Evolutionary conservation across 176 grass and related monocot genomes (phyloP).

Genomic region (Eragrostis nindensis): DNA sequence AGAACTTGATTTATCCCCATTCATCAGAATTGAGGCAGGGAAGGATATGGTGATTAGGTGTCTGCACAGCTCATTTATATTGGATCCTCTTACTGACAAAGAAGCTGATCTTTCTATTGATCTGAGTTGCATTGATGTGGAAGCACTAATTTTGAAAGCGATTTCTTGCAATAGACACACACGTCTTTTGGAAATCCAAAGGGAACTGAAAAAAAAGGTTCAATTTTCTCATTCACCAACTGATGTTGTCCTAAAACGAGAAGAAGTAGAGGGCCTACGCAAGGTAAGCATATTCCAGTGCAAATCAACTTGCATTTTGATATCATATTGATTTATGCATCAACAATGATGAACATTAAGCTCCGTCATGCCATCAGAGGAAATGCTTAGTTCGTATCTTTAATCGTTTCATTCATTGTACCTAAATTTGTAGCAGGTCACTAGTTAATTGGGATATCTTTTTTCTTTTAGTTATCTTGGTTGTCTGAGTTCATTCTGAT

Average conservation of each 20-base stretch:
- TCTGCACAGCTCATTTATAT: conserved; percentile 83
- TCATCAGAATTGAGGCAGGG: conserved; percentile 77
- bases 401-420: conserved; percentile 35
- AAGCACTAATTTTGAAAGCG: conserved; percentile 88
- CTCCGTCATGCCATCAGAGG: conserved; percentile 16
- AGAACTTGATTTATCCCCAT: conserved; percentile 72
- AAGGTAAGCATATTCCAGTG: conserved; percentile 56
- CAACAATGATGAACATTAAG: conserved; percentile 25
- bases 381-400: conserved; percentile 38
- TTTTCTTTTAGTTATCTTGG: background rate
- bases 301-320: conserved; percentile 7
- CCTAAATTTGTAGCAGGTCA: conserved; percentile 9
- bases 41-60: conserved; percentile 84
- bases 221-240: conserved; percentile 64
- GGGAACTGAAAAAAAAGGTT: conserved; percentile 72
- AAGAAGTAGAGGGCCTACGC: conserved; percentile 36
- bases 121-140: conserved; percentile 84
- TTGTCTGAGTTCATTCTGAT: conserved; percentile 19
- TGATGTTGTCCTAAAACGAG: conserved; percentile 74
- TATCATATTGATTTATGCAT: conserved; percentile 10
- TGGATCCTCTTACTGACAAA: conserved; percentile 89
- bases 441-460: conserved; percentile 21
- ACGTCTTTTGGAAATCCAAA: conserved; percentile 88
- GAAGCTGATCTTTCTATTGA: conserved; percentile 80
- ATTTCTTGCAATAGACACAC: conserved; percentile 96